A percentile compares a stretch with the other conserved stretches of the same genome.
Conservation (phyloP, 148 eudicot species). For the Cornus florida region DNA sequence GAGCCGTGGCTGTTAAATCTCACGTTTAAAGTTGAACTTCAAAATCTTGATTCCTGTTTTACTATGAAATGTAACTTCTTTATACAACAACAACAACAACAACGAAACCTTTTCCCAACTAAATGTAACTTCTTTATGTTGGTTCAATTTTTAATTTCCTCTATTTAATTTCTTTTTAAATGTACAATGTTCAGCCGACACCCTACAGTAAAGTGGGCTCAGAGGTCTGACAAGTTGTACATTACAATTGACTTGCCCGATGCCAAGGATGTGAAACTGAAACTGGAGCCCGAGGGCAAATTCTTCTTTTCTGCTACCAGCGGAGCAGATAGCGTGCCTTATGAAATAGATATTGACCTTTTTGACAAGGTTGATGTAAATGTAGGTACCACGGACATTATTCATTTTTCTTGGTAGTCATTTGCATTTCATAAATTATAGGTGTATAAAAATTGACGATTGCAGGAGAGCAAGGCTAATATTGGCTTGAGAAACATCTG, state of each 20-base stretch:
- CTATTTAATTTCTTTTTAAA: neutral
- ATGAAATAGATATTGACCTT: conserved; percentile 61
- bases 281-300: conserved; percentile 76
- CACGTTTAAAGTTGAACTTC: neutral
- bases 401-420: neutral
- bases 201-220: conserved; percentile 78
- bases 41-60: neutral
- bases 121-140: too few species aligned
- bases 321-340: conserved; percentile 51
- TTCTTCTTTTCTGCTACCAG: conserved; percentile 63
- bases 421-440: neutral
- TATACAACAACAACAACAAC: too few species aligned
- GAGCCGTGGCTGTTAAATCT: neutral
- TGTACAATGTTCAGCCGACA: conserved; percentile 54
- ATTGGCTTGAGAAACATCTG: conserved; percentile 55
- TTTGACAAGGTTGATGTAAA: conserved; percentile 64
- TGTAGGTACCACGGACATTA: conserved; percentile 36
- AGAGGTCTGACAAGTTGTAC: conserved; percentile 60
- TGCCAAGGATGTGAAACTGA: conserved; percentile 75
- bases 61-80: too few species aligned
- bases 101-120: too few species aligned
- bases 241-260: conserved; percentile 77
- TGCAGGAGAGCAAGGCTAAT: conserved; percentile 67
- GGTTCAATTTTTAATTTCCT: neutral
- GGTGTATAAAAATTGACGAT: neutral